phyloP scores from a whole-genome alignment of 306 rosid species.

The Rosa persica region DNA sequence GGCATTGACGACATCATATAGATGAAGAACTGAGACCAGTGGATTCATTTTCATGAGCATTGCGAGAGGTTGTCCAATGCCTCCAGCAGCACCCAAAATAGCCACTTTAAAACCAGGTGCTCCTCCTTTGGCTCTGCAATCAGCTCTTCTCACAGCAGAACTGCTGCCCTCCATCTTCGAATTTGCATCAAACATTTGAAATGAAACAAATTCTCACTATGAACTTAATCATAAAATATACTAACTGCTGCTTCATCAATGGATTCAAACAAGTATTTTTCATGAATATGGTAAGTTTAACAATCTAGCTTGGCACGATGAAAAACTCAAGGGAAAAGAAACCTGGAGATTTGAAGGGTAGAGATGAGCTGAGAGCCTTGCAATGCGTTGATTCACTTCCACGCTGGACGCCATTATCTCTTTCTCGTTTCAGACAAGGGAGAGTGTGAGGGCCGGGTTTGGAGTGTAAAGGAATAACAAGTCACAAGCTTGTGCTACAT shows the following conservation, averaged over 20 bases:
- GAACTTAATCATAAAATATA: neutral
- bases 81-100: conserved; percentile 90
- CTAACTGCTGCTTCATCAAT: neutral
- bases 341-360: conserved; percentile 69
- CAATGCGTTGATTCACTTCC: conserved; percentile 57
- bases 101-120: conserved; percentile 92
- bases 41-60: conserved; percentile 95
- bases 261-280: neutral
- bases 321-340: neutral
- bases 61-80: conserved; percentile 92
- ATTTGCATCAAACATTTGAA: neutral
- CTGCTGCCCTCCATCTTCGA: conserved; percentile 43
- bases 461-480: conserved; percentile 2
- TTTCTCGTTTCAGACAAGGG: neutral
- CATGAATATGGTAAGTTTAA: neutral
- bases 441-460: conserved; percentile 2
- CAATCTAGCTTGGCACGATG: neutral
- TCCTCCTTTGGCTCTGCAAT: conserved; percentile 91
- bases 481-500: neutral
- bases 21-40: conserved; percentile 89
- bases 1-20: conserved; percentile 87
- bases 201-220: neutral
- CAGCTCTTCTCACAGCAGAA: conserved; percentile 36
- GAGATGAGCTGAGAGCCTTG: conserved; percentile 67
- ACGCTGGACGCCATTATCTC: conserved; percentile 46